Evolutionary conservation across 2,329 filamentous ascomycete genomes (phyloP), one percentile per base, ranked within the genome.

Genomic region (Cercospora citrullina): DNA sequence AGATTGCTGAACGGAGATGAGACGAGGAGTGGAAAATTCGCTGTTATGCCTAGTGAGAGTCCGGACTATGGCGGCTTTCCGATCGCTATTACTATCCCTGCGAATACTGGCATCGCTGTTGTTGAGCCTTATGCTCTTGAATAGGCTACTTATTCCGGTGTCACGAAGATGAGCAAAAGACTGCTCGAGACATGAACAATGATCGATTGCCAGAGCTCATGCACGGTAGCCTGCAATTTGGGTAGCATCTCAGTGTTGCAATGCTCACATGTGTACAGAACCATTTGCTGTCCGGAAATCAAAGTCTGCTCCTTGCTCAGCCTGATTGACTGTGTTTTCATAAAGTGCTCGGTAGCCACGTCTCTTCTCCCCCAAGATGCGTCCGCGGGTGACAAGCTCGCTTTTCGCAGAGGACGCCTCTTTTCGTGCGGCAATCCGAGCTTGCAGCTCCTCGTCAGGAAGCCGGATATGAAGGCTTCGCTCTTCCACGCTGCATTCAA

Each of bases 311-410:
- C 87, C 87, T 1, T 82, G 72, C 69, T 89, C 82, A 0, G 87
- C 87, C 75, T 89, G 86, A 18, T 87, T 88, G 0, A 89, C 87
- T 14, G 80, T 81, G 4, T 85, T 79, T 81, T 87, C 83, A 74
- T 88, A 90, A 58, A 90, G 73, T 0, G 86, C 87, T 1, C 85
- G 78, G 76, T 89, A 90, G 0, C 87, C 87, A 72, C 87, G 82
- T 3, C 65, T 69, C 65, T 74, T 72, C 12, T 33, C 31, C 31
- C 31, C 31, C 31, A 33, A 33, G 10, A 33, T 33, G 3, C 31
- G 31, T 33, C 31, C 31, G 31, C 10, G 31, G 0, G 10, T 33
- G 65, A 72, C 39, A 72, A 69, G 60, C 75, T 73, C 8, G 21
- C 57, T 55, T 72, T 74, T 33, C 10, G 31, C 31, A 33, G 10